These are phyloP conservation scores for Microcyclospora pomicola DNA, from an alignment of 2,329 filamentous ascomycete species.

Conservation along the genomic window DNA sequence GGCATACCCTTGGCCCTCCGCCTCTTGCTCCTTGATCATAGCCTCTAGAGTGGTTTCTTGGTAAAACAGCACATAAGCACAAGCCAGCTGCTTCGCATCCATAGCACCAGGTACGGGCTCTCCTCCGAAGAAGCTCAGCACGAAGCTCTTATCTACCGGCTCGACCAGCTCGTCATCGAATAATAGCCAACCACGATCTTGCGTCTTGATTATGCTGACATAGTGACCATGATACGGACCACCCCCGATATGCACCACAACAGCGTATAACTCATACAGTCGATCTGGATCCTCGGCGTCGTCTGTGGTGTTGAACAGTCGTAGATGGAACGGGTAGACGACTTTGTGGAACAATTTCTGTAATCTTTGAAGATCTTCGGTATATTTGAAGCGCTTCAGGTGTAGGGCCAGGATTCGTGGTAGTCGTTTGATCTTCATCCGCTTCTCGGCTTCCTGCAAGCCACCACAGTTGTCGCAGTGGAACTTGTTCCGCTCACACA, in stretches of 20 bases:
- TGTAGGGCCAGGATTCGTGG: conserved; percentile 86
- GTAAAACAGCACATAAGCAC: conserved; percentile 94
- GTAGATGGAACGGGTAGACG: conserved; percentile 90
- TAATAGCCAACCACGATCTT: conserved; percentile 86
- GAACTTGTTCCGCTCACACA: conserved; percentile 97
- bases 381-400: conserved; percentile 96
- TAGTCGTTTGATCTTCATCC: conserved; percentile 96
- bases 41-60: conserved; percentile 70
- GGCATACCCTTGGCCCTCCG: conserved; percentile 43
- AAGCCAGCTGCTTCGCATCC: conserved; percentile 55
- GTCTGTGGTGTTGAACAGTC: conserved; percentile 94
- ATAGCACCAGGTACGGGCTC: conserved; percentile 34
- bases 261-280: conserved; percentile 90
- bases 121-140: conserved; percentile 94
- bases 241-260: conserved; percentile 92
- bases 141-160: conserved; percentile 90
- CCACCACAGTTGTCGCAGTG: conserved; percentile 96
- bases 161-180: conserved; percentile 99
- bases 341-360: conserved; percentile 96
- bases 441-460: conserved; percentile 91
- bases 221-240: conserved; percentile 97
- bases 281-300: conserved; percentile 88
- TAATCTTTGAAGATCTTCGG: conserved; percentile 80
- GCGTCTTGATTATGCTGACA: conserved; percentile 92
- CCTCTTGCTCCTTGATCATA: conserved; percentile 65